These are phyloP conservation scores for Lentinula novae-zelandiae DNA, from an alignment of 1,284 basidiomycete genomes.

Conservation along the genomic window DNA sequence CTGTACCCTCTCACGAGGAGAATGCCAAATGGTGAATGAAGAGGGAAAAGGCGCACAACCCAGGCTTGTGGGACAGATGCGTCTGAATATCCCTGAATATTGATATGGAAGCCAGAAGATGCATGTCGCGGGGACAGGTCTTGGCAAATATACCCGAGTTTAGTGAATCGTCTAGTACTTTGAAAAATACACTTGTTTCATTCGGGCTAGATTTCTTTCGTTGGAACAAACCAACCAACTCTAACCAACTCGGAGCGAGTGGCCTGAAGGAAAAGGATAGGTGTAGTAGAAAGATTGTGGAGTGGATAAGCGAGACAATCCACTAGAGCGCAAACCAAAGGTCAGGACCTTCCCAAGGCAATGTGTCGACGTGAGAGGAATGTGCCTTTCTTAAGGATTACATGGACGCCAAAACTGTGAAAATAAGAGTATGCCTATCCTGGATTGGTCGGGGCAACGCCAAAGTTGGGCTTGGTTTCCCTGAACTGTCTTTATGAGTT, in stretches of 20 bases:
- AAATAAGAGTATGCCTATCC: not conserved
- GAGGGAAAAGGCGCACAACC: slow-evolving; percentile 1
- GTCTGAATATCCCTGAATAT: not conserved
- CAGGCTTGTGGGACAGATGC: slow-evolving; percentile 3
- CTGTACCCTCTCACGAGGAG: not conserved
- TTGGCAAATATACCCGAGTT: not conserved
- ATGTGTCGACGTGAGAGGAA: not conserved
- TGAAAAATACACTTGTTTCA: too few relatives aligned
- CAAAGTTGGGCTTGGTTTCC: not conserved
- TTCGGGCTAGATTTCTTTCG: too few relatives aligned
- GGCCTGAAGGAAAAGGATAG: too few relatives aligned
- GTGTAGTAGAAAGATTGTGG: too few relatives aligned
- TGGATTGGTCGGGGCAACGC: not conserved
- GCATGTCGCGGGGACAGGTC: not conserved
- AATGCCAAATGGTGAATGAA: not conserved
- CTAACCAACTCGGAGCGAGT: too few relatives aligned
- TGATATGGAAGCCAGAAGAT: not conserved
- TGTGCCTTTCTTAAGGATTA: not conserved
- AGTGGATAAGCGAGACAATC: not conserved
- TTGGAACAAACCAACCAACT: too few relatives aligned
- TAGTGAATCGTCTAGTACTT: not conserved
- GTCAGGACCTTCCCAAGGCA: not conserved
- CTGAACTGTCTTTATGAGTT: not conserved
- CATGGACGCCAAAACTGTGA: not conserved
- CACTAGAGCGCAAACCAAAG: not conserved